Evolutionary conservation across 1,139 yeast genomes (phyloP).

Genomic region (Entelexis sorbosivorans): DNA sequence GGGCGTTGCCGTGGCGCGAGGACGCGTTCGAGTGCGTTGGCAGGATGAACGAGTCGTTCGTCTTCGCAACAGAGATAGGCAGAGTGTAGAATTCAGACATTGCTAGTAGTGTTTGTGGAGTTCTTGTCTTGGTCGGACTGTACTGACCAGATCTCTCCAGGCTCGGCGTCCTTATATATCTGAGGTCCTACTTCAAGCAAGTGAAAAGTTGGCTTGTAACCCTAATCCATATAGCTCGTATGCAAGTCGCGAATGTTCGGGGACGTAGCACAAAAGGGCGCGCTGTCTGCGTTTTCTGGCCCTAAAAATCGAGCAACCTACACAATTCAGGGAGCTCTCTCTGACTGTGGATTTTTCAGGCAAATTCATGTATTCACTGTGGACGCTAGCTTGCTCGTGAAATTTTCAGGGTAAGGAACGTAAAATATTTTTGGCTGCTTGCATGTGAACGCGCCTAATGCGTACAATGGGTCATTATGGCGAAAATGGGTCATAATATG

Average conservation of each 20-base stretch:
- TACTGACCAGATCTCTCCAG: background rate
- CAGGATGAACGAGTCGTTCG: constrained; percentile 18
- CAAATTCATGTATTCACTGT: background rate
- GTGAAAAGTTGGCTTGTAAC: background rate
- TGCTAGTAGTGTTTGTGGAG: background rate
- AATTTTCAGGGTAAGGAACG: background rate
- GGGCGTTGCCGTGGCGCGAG: constrained; percentile 1
- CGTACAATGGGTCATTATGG: background rate
- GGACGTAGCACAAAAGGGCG: too few species aligned
- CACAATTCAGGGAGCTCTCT: background rate
- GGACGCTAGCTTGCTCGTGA: background rate
- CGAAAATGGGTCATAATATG: background rate
- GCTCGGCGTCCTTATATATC: background rate
- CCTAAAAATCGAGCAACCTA: background rate
- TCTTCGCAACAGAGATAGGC: constrained; percentile 19
- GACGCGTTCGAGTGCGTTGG: constrained; percentile 16
- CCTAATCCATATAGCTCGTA: background rate
- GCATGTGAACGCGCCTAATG: background rate
- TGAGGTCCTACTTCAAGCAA: background rate
- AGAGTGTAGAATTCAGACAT: constrained; percentile 22
- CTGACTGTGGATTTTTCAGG: background rate
- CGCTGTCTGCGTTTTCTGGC: too few species aligned
- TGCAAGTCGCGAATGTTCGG: background rate
- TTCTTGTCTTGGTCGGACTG: background rate
- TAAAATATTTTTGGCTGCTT: background rate